phyloP scores from a whole-genome alignment of 768 basidiomycete species.

The Trametes cingulata region DNA sequence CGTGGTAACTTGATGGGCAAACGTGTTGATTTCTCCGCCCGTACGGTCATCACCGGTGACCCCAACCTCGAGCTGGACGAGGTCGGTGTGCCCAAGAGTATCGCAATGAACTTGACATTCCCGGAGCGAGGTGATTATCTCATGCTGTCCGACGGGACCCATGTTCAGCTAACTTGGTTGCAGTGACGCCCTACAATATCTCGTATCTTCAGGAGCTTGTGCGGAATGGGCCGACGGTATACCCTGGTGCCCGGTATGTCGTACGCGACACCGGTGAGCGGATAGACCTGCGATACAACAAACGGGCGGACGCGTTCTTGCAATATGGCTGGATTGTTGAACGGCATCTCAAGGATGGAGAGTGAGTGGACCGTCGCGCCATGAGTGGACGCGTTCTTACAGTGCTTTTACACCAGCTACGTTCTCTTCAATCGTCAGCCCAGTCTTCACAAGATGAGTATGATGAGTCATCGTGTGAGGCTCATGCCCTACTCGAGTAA shows the following conservation, averaged over 20 bases:
- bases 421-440: conserved; percentile 99
- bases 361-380: conserved; percentile 58
- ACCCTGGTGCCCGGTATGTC: conserved; percentile 96
- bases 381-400: background rate
- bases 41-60: conserved; percentile 99
- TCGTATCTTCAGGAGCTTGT: conserved; percentile 92
- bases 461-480: conserved; percentile 99
- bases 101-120: conserved; percentile 97
- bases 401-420: conserved; percentile 48
- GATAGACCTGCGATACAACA: conserved; percentile 95
- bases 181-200: conserved; percentile 98
- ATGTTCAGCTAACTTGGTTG: background rate
- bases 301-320: conserved; percentile 90
- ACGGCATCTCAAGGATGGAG: conserved; percentile 95
- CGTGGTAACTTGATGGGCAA: conserved; percentile 99
- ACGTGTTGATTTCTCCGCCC: conserved; percentile 98
- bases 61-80: conserved; percentile 96
- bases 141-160: background rate
- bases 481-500: conserved; percentile 97
- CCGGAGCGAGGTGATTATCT: conserved; percentile 82
- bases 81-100: conserved; percentile 92
- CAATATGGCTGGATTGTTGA: conserved; percentile 99
- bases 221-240: conserved; percentile 89
- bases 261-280: conserved; percentile 97
- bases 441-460: conserved; percentile 99